Base-by-base conservation (phyloP, 2,329 filamentous ascomycete genomes). In the Epichloe amarillans region DNA sequence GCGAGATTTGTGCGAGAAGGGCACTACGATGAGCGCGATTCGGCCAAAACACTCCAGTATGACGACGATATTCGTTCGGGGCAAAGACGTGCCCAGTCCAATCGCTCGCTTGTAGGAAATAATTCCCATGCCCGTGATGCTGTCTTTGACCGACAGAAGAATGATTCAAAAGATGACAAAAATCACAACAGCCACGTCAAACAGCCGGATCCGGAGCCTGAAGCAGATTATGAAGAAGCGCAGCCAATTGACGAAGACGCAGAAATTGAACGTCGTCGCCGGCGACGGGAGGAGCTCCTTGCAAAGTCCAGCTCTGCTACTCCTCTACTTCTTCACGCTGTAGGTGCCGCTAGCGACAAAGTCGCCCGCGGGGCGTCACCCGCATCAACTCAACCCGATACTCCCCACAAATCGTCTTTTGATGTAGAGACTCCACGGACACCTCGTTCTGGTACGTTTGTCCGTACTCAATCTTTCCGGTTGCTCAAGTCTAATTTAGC, bases 231-330 rank as follows among this genome's bases (percentile, higher is more conserved):
- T 56, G 71, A 76, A 54, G 75, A 78, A 56, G 70, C 76, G 51
- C 73, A 81, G 58, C 74, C 77, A n/a, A 64, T 88, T 58, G 85
- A 94, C 64, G 86, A 94, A 70, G 86, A 85, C 55, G 83, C 86
- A 57, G 76, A 91, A 61, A 86, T 95, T 60, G 86, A 94, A 66
- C 83, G 88, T 60, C 85, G 90, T 50, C 84, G 89, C 30, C 88
- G 85, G 63, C 81, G 86, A 52, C 83, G 90, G 57, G 87, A 93
- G 69, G 87, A 88, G 56, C 85, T 95, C 56, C 79, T 88, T 63
- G 85, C 87, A 64, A 94, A 89, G 71, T 85, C 88, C 60, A 82
- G 81, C 57, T 82, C 84, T 60, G 78, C 82, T 48, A 83, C 83
- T 47, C 84, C 86, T 48, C 74, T 91, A 60, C 77, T 86, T 54